A percentile compares a stretch with the other conserved stretches of the same genome.
Conservation (phyloP, 108 stramenopile genomes). For the Skeletonema grethae region DNA sequence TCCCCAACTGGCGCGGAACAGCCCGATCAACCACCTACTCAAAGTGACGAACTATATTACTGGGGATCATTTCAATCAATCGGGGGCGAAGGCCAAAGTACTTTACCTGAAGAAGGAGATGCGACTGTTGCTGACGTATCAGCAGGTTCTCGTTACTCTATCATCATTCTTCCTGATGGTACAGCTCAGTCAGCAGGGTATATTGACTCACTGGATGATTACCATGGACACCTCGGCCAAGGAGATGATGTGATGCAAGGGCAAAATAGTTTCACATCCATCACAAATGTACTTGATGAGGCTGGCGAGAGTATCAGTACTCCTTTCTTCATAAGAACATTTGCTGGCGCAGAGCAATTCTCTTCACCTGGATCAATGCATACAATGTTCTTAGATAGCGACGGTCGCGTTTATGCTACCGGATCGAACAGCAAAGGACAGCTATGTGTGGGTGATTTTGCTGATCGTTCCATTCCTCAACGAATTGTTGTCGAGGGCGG, state of each 20-base stretch:
- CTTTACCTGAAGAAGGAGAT: slow-evolving; percentile 18
- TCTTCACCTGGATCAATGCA: slow-evolving; percentile 37
- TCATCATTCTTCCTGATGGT: slow-evolving; percentile 35
- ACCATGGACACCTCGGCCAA: slow-evolving; percentile 41
- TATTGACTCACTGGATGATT: slow-evolving; percentile 43
- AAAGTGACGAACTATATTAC: slow-evolving; percentile 10
- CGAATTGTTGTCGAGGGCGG: slow-evolving; percentile 12
- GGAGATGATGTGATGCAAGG: slow-evolving; percentile 21
- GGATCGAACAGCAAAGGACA: slow-evolving; percentile 42
- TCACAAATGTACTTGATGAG: slow-evolving; percentile 33
- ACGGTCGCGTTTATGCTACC: slow-evolving; percentile 39
- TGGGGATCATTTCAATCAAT: slow-evolving; percentile 46
- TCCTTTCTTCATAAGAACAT: slow-evolving; percentile 30
- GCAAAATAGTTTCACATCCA: slow-evolving; percentile 29
- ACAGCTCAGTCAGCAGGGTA: slow-evolving; percentile 43
- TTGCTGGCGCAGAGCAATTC: slow-evolving; percentile 33
- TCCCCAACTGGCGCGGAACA: background rate
- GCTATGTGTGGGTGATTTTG: slow-evolving; percentile 44
- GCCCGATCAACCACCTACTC: background rate
- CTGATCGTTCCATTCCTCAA: slow-evolving; percentile 34
- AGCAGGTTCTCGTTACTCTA: slow-evolving; percentile 46
- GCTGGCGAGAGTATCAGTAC: slow-evolving; percentile 19
- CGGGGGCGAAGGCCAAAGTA: slow-evolving; percentile 18
- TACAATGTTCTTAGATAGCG: slow-evolving; percentile 33
- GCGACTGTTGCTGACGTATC: slow-evolving; percentile 17